Evolutionary conservation across 495 filamentous ascomycete genomes (phyloP).

Genomic region (Friedmanniomyces simplex): DNA sequence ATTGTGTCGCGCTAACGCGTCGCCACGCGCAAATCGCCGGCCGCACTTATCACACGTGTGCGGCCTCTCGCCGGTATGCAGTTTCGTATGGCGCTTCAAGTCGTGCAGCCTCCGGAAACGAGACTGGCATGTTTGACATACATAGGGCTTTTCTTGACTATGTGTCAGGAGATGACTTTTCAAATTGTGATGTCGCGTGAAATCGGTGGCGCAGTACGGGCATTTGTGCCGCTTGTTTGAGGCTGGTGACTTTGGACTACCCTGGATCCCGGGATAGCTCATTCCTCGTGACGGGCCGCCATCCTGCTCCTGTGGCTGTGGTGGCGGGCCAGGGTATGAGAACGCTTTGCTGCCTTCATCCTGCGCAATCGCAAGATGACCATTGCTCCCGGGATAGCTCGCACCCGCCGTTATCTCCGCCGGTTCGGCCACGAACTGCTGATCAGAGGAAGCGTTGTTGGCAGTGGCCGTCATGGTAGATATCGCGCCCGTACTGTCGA

Average conservation of each 20-base stretch:
- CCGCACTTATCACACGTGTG: conserved; percentile 92
- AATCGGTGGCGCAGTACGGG: conserved; percentile 89
- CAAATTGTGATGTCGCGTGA: conserved; percentile 96
- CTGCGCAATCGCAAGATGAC: conserved; percentile 19
- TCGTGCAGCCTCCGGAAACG: conserved; percentile 90
- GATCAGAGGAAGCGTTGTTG: conserved; percentile 27
- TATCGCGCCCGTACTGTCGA: conserved; percentile 24
- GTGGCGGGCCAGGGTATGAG: conserved; percentile 34
- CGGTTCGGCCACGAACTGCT: conserved; percentile 20
- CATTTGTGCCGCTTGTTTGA: conserved; percentile 86
- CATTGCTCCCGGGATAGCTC: conserved; percentile 16
- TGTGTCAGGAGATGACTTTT: conserved; percentile 97
- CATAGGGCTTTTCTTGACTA: conserved; percentile 95
- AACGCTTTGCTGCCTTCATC: conserved; percentile 29
- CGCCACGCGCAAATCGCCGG: conserved; percentile 85
- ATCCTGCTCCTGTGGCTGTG: conserved; percentile 27
- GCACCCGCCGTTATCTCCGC: conserved; percentile 21
- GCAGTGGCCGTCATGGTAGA: conserved; percentile 38
- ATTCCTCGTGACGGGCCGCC: conserved; percentile 51
- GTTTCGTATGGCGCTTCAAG: conserved; percentile 87
- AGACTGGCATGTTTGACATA: conserved; percentile 78
- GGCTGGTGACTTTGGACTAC: conserved; percentile 58
- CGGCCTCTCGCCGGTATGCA: conserved; percentile 97
- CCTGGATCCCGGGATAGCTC: conserved; percentile 61
- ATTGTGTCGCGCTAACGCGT: conserved; percentile 87